Percentiles rank a stretch among this genome's conserved stretches.
Evolutionary conservation across 768 basidiomycete species (phyloP).

Genomic region (Mycena metata): DNA sequence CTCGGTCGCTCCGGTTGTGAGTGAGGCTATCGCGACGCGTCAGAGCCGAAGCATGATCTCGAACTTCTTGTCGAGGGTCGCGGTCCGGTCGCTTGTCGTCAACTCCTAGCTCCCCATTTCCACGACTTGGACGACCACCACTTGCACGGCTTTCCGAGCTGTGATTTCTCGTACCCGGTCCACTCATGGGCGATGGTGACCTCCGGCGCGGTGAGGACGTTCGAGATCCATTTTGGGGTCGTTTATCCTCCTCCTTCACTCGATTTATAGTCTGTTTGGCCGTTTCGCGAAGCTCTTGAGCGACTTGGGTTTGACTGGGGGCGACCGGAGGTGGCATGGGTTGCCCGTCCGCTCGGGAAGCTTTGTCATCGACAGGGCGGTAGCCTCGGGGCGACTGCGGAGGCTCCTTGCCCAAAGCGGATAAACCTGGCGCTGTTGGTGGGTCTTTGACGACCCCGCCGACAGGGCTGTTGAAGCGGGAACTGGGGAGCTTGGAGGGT

Average conservation of each 20-base stretch:
- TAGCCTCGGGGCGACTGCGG: constrained; percentile 55
- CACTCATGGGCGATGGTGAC: constrained; percentile 74
- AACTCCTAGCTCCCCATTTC: constrained; percentile 56
- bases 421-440: constrained; percentile 14
- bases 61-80: constrained; percentile 61
- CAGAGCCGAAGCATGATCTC: constrained; percentile 54
- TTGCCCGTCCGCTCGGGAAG: constrained; percentile 51
- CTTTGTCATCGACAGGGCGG: constrained; percentile 57
- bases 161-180: constrained; percentile 76
- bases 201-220: constrained; percentile 73
- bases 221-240: constrained; percentile 61
- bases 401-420: constrained; percentile 46
- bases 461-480: constrained; percentile 48
- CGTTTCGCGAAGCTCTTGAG: constrained; percentile 85
- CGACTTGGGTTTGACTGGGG: constrained; percentile 84
- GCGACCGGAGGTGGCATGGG: constrained; percentile 85
- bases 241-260: constrained; percentile 58
- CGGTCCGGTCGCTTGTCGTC: constrained; percentile 71
- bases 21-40: constrained; percentile 66
- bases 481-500: constrained; percentile 35
- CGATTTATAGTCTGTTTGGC: constrained; percentile 76
- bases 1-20: constrained; percentile 65
- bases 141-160: constrained; percentile 83
- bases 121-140: constrained; percentile 72
- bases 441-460: constrained; percentile 35